Evolutionary conservation across 352 stramenopile species (phyloP).

Genomic region (Pythium grandisporangium): DNA sequence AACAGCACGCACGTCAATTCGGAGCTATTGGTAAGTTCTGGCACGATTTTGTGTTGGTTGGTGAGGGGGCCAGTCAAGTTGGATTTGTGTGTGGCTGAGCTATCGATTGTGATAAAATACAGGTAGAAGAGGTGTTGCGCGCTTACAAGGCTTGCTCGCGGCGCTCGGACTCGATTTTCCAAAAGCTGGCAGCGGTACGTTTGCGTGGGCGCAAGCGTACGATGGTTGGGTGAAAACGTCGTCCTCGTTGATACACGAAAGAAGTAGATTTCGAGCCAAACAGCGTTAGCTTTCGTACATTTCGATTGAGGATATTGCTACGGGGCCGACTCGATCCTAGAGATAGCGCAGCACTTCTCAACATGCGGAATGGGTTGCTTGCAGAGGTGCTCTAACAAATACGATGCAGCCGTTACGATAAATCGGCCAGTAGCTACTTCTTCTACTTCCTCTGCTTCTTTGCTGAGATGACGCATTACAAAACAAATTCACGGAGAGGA

Average conservation of each 20-base stretch:
- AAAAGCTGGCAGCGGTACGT: conserved; percentile 84
- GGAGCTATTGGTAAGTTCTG: conserved; percentile 48
- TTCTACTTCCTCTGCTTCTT: conserved; percentile 65
- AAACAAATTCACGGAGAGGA: not conserved
- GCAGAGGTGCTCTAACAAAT: conserved; percentile 18
- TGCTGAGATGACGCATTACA: conserved; percentile 13
- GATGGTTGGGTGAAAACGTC: conserved; percentile 75
- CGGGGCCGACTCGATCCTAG: not conserved
- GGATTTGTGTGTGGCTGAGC: too few relatives aligned
- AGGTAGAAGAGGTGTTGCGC: conserved; percentile 78
- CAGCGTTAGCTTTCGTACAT: too few relatives aligned
- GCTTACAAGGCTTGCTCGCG: conserved; percentile 81
- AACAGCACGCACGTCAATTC: conserved; percentile 85
- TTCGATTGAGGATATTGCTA: not conserved
- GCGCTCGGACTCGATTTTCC: conserved; percentile 67
- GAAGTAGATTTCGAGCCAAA: too few relatives aligned
- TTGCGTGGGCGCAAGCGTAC: conserved; percentile 85
- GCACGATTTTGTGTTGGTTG: not conserved
- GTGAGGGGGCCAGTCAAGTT: too few relatives aligned
- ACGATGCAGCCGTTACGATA: conserved; percentile 9
- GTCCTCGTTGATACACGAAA: conserved; percentile 5
- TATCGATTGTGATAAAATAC: not conserved
- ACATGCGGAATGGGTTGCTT: not conserved
- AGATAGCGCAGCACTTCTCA: not conserved
- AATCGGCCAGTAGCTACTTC: not conserved